A percentile compares a stretch with the other conserved stretches of the same genome.
phyloP scores from a whole-genome alignment of 257 asterid species.

The Buddleja alternifolia region DNA sequence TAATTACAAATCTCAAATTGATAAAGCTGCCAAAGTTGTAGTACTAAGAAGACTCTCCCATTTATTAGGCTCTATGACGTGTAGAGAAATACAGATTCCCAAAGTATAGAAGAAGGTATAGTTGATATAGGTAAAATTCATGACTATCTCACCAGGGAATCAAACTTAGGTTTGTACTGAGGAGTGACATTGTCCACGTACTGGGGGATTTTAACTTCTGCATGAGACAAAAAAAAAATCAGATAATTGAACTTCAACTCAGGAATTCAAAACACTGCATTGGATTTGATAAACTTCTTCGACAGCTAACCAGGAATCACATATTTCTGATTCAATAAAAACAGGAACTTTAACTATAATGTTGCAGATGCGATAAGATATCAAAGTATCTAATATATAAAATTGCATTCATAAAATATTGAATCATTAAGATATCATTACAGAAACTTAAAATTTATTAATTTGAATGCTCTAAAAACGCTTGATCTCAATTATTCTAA shows the following conservation, averaged over 20 bases:
- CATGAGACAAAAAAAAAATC: constrained; percentile 26
- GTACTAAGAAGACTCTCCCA: not conserved
- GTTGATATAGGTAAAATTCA: not conserved
- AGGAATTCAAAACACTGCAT: constrained; percentile 1
- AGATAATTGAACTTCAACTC: constrained; percentile 19
- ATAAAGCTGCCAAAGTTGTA: constrained; percentile 24
- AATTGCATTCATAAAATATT: not conserved
- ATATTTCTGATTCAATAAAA: constrained; percentile 12
- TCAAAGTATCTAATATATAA: constrained; percentile 11
- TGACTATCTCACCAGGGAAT: constrained; percentile 68
- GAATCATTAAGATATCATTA: constrained; percentile 1
- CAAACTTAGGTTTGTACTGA: constrained; percentile 83
- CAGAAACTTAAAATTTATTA: not conserved
- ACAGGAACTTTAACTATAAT: not conserved
- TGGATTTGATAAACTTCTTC: constrained; percentile 1
- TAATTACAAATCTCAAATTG: not conserved
- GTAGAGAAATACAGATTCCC: not conserved
- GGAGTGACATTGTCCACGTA: constrained; percentile 89
- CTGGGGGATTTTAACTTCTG: constrained; percentile 80
- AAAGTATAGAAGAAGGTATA: not conserved
- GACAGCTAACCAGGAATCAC: constrained; percentile 1
- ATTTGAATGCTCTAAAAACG: not conserved
- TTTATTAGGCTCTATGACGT: constrained; percentile 8
- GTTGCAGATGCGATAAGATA: not conserved
- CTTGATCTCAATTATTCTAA: not conserved